phyloP scores from a whole-genome alignment of 2,329 filamentous ascomycete genomes.

The Alternaria infectoria region DNA sequence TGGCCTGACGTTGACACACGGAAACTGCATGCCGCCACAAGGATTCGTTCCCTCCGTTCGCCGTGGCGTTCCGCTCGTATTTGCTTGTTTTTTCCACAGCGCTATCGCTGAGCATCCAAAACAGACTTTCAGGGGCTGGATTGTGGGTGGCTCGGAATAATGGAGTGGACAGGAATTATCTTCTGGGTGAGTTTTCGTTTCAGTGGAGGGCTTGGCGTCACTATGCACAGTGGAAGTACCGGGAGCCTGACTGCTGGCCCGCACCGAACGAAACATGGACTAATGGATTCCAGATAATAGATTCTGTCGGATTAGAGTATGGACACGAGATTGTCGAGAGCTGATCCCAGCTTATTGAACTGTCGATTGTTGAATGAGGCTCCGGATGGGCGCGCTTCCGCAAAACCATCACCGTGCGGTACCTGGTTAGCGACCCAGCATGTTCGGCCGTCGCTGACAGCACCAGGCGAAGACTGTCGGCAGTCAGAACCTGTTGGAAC shows the following conservation, averaged over 20 bases:
- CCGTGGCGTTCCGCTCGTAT: constrained; percentile 34
- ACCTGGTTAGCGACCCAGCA: not conserved
- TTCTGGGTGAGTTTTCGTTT: not conserved
- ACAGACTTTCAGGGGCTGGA: not conserved
- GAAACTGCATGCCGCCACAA: constrained; percentile 14
- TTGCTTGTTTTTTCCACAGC: constrained; percentile 27
- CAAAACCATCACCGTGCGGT: not conserved
- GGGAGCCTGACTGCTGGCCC: not conserved
- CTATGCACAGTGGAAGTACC: not conserved
- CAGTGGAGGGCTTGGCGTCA: not conserved
- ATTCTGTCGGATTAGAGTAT: not conserved
- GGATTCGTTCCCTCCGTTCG: not conserved
- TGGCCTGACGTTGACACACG: constrained; percentile 29
- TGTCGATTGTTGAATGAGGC: not conserved
- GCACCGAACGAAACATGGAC: not conserved
- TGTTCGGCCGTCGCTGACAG: not conserved
- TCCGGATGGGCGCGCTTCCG: not conserved
- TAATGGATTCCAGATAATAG: not conserved
- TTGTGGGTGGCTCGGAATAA: not conserved
- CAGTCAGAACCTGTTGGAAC: not conserved
- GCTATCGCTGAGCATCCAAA: not conserved
- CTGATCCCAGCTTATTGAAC: not conserved
- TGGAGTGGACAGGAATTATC: not conserved
- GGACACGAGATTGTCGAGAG: not conserved
- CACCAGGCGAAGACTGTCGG: not conserved